A percentile compares a stretch with the other conserved stretches of the same genome.
phyloP scores from a whole-genome alignment of 306 rosid genomes.

The Luffa acutangula region DNA sequence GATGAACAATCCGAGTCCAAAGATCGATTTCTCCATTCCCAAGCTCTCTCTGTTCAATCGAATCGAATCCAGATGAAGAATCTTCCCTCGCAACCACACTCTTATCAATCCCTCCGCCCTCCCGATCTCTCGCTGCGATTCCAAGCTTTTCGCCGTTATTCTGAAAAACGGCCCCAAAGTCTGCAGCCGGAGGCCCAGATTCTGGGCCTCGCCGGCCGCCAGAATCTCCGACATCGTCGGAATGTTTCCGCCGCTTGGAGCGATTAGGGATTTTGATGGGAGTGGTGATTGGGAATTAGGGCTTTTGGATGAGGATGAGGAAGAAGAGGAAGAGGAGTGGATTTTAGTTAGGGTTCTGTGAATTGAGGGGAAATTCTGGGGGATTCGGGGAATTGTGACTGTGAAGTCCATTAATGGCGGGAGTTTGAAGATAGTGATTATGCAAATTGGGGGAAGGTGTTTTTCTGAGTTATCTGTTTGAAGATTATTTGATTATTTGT shows the following conservation, averaged over 20 bases:
- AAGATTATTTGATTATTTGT: no score
- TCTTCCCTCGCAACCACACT: slow-evolving; percentile 45
- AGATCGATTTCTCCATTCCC: slow-evolving; percentile 79
- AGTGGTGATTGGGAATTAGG: background rate
- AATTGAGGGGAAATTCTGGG: background rate
- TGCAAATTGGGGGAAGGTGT: background rate
- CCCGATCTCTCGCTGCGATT: slow-evolving; percentile 47
- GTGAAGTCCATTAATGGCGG: background rate
- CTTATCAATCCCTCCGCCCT: slow-evolving; percentile 70
- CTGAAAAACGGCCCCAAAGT: slow-evolving; percentile 82
- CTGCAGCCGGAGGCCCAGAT: slow-evolving; percentile 52
- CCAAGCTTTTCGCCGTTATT: slow-evolving; percentile 59
- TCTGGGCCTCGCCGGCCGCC: slow-evolving; percentile 53
- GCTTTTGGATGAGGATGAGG: background rate
- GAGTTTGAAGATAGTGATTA: background rate
- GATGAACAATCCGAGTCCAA: slow-evolving; percentile 78
- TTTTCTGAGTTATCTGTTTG: no score
- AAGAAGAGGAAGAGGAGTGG: background rate
- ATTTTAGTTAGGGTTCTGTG: background rate
- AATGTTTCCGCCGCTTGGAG: background rate
- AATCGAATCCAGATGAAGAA: slow-evolving; percentile 85
- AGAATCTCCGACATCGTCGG: slow-evolving; percentile 72
- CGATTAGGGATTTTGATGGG: background rate
- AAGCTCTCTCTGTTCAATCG: slow-evolving; percentile 54
- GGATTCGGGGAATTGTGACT: background rate